These are phyloP conservation scores for Amanita exitialis DNA, from an alignment of 768 basidiomycete genomes.

Conservation along the genomic window DNA sequence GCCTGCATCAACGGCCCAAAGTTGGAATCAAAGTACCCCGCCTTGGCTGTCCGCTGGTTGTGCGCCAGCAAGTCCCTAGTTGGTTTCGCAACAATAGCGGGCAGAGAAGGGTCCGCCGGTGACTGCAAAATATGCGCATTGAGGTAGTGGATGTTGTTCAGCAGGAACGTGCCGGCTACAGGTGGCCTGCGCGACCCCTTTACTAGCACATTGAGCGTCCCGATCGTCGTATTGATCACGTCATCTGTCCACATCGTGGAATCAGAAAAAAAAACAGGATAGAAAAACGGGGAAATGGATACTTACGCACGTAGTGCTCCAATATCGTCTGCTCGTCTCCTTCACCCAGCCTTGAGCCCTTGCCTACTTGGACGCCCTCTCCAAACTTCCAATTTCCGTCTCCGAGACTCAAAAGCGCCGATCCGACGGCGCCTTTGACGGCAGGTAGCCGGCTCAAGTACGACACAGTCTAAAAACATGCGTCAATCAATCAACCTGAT, in stretches of 20 bases:
- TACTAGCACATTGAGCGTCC: slow-evolving; percentile 53
- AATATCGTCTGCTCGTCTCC: slow-evolving; percentile 50
- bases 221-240: slow-evolving; percentile 56
- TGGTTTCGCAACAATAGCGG: slow-evolving; percentile 46
- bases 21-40: slow-evolving; percentile 77
- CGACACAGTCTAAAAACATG: slow-evolving; percentile 40
- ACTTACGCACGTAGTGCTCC: slow-evolving; percentile 69
- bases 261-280: neutral
- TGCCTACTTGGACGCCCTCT: slow-evolving; percentile 60
- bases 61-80: slow-evolving; percentile 56
- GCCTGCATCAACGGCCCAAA: slow-evolving; percentile 70
- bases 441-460: slow-evolving; percentile 66
- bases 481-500: neutral
- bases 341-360: slow-evolving; percentile 34
- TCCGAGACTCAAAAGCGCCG: slow-evolving; percentile 60
- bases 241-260: slow-evolving; percentile 39
- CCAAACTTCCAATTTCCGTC: slow-evolving; percentile 94
- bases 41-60: slow-evolving; percentile 72
- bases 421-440: slow-evolving; percentile 55
- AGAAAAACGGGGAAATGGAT: neutral
- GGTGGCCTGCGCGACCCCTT: slow-evolving; percentile 49
- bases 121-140: slow-evolving; percentile 46
- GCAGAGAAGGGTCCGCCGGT: slow-evolving; percentile 36
- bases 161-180: slow-evolving; percentile 64
- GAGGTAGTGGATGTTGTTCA: slow-evolving; percentile 73